phyloP scores from a whole-genome alignment of 2,329 filamentous ascomycete genomes.

The Colletotrichum plurivorum region DNA sequence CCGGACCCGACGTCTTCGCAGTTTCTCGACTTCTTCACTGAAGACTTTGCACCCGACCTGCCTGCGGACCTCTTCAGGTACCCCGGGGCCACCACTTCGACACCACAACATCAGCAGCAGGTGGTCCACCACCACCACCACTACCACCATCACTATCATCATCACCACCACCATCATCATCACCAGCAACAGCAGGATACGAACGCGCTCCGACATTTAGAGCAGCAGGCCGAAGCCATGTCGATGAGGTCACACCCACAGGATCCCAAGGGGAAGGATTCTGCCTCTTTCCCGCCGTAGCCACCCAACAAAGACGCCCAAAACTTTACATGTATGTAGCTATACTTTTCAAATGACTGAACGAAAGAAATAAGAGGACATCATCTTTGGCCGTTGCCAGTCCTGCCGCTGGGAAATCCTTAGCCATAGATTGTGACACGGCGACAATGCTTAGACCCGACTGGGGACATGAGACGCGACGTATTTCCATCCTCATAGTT shows the following conservation, averaged over 20 bases:
- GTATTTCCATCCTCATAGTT: too few relatives aligned
- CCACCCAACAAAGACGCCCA: too few relatives aligned
- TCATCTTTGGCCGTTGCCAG: too few relatives aligned
- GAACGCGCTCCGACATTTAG: neutral
- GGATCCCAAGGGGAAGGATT: neutral
- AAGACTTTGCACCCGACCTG: neutral
- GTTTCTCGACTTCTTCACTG: neutral
- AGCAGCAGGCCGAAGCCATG: constrained; percentile 8
- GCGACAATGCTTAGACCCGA: too few relatives aligned
- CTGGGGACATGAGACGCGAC: too few relatives aligned
- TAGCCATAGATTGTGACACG: too few relatives aligned
- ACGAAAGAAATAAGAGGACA: too few relatives aligned
- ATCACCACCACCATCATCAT: constrained; percentile 29
- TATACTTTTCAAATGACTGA: neutral
- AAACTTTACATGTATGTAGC: neutral
- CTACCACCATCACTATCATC: constrained; percentile 18
- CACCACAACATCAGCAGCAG: neutral
- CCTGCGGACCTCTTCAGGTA: constrained; percentile 5
- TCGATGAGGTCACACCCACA: neutral
- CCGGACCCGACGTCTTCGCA: neutral
- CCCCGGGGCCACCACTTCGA: neutral
- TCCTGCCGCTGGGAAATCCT: too few relatives aligned
- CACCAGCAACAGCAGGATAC: constrained; percentile 26
- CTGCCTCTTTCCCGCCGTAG: neutral
- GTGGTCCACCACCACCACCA: constrained; percentile 10